Conservation (phyloP, 2,329 filamentous ascomycete genomes). For the Botrytis cinerea region DNA sequence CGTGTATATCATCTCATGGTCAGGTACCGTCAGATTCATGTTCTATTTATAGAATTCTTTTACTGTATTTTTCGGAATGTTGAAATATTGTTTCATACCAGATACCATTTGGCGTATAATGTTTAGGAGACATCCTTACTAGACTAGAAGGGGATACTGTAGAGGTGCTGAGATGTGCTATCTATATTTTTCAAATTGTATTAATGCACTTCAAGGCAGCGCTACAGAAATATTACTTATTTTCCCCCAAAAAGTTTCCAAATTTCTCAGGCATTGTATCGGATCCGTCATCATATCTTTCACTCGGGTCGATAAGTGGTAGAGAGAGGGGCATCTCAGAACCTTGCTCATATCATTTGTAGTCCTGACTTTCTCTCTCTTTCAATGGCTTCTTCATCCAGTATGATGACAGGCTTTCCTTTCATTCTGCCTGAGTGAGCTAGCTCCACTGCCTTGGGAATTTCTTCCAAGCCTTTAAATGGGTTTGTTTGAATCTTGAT, state of each 20-base stretch:
- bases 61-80: slow-evolving; percentile 12
- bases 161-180: slow-evolving; percentile 12
- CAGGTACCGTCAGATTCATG: slow-evolving; percentile 22
- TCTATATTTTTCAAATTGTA: slow-evolving; percentile 15
- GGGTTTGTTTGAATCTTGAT: slow-evolving; percentile 53
- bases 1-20: slow-evolving; percentile 22
- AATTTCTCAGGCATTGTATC: background rate
- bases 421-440: slow-evolving; percentile 55
- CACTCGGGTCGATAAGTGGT: background rate
- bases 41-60: slow-evolving; percentile 10
- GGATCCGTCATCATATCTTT: background rate
- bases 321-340: background rate
- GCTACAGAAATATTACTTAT: slow-evolving; percentile 2
- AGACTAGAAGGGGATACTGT: slow-evolving; percentile 4
- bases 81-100: slow-evolving; percentile 20
- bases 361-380: slow-evolving; percentile 33
- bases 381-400: slow-evolving; percentile 47
- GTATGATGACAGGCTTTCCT: slow-evolving; percentile 56
- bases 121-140: slow-evolving; percentile 13
- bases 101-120: slow-evolving; percentile 20
- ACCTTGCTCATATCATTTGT: slow-evolving; percentile 28
- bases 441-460: slow-evolving; percentile 52
- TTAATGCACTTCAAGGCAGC: background rate
- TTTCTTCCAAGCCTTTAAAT: slow-evolving; percentile 54
- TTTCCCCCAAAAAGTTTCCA: background rate